Evolutionary conservation across 768 basidiomycete genomes (phyloP).

Genomic region (Leccinum olivaceopallidum): DNA sequence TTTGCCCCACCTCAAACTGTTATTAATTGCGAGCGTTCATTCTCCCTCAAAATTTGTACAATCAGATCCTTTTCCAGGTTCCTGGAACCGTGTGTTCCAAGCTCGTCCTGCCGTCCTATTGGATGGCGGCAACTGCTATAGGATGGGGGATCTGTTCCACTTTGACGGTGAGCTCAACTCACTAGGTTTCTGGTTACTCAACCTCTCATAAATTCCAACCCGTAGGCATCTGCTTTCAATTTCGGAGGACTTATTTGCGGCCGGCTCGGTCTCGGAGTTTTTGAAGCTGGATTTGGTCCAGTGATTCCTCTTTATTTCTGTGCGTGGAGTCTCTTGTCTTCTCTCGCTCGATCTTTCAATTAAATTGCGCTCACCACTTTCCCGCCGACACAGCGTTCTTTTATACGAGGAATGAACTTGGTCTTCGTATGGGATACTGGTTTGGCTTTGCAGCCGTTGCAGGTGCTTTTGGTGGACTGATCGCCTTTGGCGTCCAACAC

Average conservation of each 20-base stretch:
- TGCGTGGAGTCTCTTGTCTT: constrained; percentile 44
- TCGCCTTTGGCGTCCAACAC: constrained; percentile 79
- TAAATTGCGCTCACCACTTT: constrained; percentile 38
- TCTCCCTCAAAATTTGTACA: background rate
- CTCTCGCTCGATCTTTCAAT: background rate
- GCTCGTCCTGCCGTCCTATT: constrained; percentile 64
- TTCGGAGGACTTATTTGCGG: constrained; percentile 58
- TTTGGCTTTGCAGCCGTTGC: constrained; percentile 84
- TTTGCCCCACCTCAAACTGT: background rate
- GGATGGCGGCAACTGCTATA: constrained; percentile 63
- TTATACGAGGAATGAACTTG: constrained; percentile 75
- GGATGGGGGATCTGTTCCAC: constrained; percentile 81
- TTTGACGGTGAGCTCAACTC: constrained; percentile 63
- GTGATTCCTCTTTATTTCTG: constrained; percentile 79
- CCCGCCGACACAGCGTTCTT: constrained; percentile 56
- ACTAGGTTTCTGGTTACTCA: constrained; percentile 67
- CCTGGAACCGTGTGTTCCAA: constrained; percentile 70
- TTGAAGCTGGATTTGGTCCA: constrained; percentile 79
- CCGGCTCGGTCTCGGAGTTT: constrained; percentile 67
- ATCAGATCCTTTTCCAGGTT: constrained; percentile 67
- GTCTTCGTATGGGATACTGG: constrained; percentile 78
- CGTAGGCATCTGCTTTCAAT: constrained; percentile 60
- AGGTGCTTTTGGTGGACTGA: constrained; percentile 80
- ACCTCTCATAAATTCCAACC: constrained; percentile 35
- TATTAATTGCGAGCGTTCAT: constrained; percentile 20